Evolutionary conservation across 1,139 yeast genomes (phyloP), one percentile per base, ranked within the genome.

Genomic region (Saccharomyces hybrid): DNA sequence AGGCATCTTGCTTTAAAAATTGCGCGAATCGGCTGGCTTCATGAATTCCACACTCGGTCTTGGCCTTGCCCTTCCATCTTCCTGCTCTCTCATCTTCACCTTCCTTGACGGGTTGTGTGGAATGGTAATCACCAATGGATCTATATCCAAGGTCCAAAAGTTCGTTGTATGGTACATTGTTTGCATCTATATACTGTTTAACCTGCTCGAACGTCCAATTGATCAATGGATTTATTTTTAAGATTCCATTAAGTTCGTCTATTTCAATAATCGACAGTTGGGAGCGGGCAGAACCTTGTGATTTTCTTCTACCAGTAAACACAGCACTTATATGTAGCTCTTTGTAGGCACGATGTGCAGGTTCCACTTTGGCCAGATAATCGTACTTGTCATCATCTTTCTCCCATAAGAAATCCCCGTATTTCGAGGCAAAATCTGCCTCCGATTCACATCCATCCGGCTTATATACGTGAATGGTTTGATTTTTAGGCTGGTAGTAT

Each of bases 71-170:
- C 75, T 87, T 86, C 99, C 99, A 93, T 64, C 99, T 80, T 0
- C 99, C 99, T 31, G 95, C 83, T 62, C 99, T 80, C 69, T 93
- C 99, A 68, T 91, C 97, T 67, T 89, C 97, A 4, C 95, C 96
- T 50, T 87, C 97, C 9, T 76, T 81, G 9, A 89, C 96, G 1
- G 98, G 97, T 46, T 74, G 82, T 0, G 99, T 93, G 0, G 96
- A 88, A 71, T 93, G 99, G 82, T 93, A 93, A 71, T 93, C 99
- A 1, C 99, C 99, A 23, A 93, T 80, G 0, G 96, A 87, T 64
- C 90, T 84, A 71, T 91, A 93, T 0, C 98, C 98, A 56, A 83
- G 75, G 69, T 90, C 95, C 51, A 93, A 75, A 48, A 93, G 75
- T 57, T 80, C 89, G 67, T 93, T 93, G 72, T 87, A 89, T 3